Conservation (phyloP, 192 early-diverging fungal genomes). For the Nowakowskiella sp. region DNA sequence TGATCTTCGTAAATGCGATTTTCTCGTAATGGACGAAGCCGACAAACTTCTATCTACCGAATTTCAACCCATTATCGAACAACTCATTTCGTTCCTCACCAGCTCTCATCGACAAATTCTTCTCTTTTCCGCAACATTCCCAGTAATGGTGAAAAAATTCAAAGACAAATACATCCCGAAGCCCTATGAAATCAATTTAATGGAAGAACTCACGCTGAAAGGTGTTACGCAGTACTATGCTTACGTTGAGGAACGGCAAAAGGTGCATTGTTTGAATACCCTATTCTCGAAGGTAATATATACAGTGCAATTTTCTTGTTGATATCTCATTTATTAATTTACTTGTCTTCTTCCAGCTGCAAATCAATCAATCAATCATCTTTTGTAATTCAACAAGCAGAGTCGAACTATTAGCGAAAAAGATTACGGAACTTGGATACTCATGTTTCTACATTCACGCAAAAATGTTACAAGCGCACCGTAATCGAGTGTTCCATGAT, state of each 20-base stretch:
- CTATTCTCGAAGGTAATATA: conserved; percentile 80
- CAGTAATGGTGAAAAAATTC: conserved; percentile 94
- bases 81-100: conserved; percentile 85
- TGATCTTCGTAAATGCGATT: conserved; percentile 78
- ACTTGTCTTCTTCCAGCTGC: conserved; percentile 50
- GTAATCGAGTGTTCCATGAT: conserved; percentile 99
- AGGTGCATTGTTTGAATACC: conserved; percentile 84
- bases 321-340: not conserved
- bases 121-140: conserved; percentile 96
- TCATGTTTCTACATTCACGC: conserved; percentile 99
- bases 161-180: conserved; percentile 94
- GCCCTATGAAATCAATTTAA: conserved; percentile 98
- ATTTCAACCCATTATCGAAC: conserved; percentile 97
- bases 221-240: conserved; percentile 99
- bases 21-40: conserved; percentile 98
- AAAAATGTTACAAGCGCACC: conserved; percentile 95
- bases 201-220: conserved; percentile 97
- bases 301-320: not conserved
- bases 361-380: conserved; percentile 99
- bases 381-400: conserved; percentile 99
- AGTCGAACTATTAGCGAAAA: conserved; percentile 96
- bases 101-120: conserved; percentile 81
- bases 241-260: conserved; percentile 97
- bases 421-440: conserved; percentile 99
- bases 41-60: conserved; percentile 98